phyloP scores from a whole-genome alignment of 768 basidiomycete species.

The Lentinula edodes region DNA sequence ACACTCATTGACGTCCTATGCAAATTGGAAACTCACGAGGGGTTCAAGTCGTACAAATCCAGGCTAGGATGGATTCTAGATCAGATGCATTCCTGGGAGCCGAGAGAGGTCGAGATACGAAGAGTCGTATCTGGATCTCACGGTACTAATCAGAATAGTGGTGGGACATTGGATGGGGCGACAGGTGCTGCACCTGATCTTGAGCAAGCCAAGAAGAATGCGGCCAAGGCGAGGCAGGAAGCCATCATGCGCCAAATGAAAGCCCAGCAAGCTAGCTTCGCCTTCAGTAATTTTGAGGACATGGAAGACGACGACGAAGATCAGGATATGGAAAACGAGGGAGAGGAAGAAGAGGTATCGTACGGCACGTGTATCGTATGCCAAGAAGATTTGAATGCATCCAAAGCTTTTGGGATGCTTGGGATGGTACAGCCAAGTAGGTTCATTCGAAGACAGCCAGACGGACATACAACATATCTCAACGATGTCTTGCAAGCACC shows the following conservation, averaged over 20 bases:
- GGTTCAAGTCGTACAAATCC: slow-evolving; percentile 65
- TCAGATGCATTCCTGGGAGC: slow-evolving; percentile 49
- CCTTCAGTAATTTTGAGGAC: slow-evolving; percentile 68
- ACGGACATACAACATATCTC: slow-evolving; percentile 56
- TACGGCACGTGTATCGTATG: slow-evolving; percentile 98
- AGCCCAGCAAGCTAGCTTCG: slow-evolving; percentile 83
- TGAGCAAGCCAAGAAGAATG: slow-evolving; percentile 71
- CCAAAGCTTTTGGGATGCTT: slow-evolving; percentile 77
- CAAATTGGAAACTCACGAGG: slow-evolving; percentile 70
- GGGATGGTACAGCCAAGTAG: slow-evolving; percentile 87
- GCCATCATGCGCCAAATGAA: slow-evolving; percentile 96
- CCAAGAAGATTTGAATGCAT: slow-evolving; percentile 81
- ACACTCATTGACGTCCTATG: slow-evolving; percentile 71
- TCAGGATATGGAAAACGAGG: slow-evolving; percentile 47
- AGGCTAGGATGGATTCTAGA: slow-evolving; percentile 74
- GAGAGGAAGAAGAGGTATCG: slow-evolving; percentile 40
- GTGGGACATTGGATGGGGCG: slow-evolving; percentile 18
- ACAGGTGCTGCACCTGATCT: slow-evolving; percentile 36
- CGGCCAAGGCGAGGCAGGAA: slow-evolving; percentile 87
- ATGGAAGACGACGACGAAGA: slow-evolving; percentile 66
- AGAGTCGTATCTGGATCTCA: slow-evolving; percentile 19
- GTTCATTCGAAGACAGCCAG: slow-evolving; percentile 72
- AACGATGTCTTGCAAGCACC: slow-evolving; percentile 67
- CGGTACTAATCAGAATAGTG: slow-evolving; percentile 18
- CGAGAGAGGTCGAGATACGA: slow-evolving; percentile 48